Percentiles rank a stretch among this genome's conserved stretches.
These are phyloP conservation scores for Vickermania spadyakhi DNA, from an alignment of 208 protist genomes.

Conservation along the genomic window DNA sequence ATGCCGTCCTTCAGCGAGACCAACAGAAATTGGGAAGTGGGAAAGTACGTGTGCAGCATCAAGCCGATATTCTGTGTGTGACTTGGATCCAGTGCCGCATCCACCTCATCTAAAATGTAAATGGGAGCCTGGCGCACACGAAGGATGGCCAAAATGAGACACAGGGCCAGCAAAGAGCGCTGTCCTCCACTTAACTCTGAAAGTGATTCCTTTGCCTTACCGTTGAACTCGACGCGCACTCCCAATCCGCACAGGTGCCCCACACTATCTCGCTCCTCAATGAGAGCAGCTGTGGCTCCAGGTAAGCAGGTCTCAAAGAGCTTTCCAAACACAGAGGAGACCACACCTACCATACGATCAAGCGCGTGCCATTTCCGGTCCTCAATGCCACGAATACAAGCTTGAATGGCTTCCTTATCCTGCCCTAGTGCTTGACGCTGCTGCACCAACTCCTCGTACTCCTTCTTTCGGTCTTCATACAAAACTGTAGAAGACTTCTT, in stretches of 20 bases:
- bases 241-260: constrained; percentile 88
- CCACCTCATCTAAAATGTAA: constrained; percentile 99
- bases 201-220: constrained; percentile 96
- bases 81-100: constrained; percentile 98
- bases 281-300: constrained; percentile 87
- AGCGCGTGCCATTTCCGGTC: constrained; percentile 97
- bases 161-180: constrained; percentile 98
- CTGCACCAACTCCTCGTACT: constrained; percentile 95
- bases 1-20: constrained; percentile 99
- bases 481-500: constrained; percentile 91
- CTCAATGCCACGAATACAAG: constrained; percentile 96
- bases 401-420: constrained; percentile 95
- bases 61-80: constrained; percentile 99
- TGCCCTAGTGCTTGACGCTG: constrained; percentile 91
- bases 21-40: constrained; percentile 98
- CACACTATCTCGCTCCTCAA: constrained; percentile 75
- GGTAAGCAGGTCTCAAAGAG: constrained; percentile 98
- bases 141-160: constrained; percentile 98
- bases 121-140: constrained; percentile 98
- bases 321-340: constrained; percentile 94
- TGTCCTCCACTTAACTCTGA: constrained; percentile 99
- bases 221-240: constrained; percentile 96
- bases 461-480: constrained; percentile 92
- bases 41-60: constrained; percentile 97
- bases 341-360: constrained; percentile 92